Evolutionary conservation across 2,329 filamentous ascomycete species (phyloP).

Genomic region (Dactylellina haptotyla): DNA sequence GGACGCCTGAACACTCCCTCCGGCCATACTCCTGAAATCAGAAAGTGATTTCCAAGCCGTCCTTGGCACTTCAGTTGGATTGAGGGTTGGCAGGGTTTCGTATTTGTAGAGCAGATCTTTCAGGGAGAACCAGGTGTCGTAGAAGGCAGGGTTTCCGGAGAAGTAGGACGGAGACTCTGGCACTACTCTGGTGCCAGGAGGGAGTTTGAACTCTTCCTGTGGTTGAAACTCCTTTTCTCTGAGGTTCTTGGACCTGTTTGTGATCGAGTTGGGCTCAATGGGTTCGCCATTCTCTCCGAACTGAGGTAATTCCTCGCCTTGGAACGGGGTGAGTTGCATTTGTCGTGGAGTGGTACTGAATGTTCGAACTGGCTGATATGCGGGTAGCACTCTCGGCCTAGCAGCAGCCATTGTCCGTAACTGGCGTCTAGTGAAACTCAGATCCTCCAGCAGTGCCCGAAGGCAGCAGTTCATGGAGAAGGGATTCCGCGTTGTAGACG

Average conservation of each 20-base stretch:
- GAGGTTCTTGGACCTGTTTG: conserved; percentile 24
- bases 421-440: conserved; percentile 31
- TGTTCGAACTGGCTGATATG: conserved; percentile 27
- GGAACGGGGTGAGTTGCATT: conserved; percentile 12
- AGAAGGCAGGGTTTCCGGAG: conserved; percentile 83
- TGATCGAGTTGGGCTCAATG: conserved; percentile 7
- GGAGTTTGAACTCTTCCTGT: conserved; percentile 30
- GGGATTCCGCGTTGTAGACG: conserved; percentile 40
- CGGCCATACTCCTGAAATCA: conserved; percentile 77
- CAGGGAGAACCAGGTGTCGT: conserved; percentile 81
- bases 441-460: conserved; percentile 45
- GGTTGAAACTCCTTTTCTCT: conserved; percentile 3
- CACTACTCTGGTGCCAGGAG: conserved; percentile 64
- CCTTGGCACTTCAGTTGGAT: conserved; percentile 73
- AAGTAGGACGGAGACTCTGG: conserved; percentile 95
- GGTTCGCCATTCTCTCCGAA: conserved; percentile 8
- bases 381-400: conserved; percentile 25
- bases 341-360: conserved; percentile 25
- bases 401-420: conserved; percentile 12
- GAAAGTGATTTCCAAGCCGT: conserved; percentile 82
- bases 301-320: neutral
- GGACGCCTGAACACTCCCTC: conserved; percentile 77
- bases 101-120: conserved; percentile 77
- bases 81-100: conserved; percentile 75
- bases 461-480: conserved; percentile 54